phyloP scores from a whole-genome alignment of 225 moss, liverwort and hornwort genomes.

The Pleurozium schreberi region DNA sequence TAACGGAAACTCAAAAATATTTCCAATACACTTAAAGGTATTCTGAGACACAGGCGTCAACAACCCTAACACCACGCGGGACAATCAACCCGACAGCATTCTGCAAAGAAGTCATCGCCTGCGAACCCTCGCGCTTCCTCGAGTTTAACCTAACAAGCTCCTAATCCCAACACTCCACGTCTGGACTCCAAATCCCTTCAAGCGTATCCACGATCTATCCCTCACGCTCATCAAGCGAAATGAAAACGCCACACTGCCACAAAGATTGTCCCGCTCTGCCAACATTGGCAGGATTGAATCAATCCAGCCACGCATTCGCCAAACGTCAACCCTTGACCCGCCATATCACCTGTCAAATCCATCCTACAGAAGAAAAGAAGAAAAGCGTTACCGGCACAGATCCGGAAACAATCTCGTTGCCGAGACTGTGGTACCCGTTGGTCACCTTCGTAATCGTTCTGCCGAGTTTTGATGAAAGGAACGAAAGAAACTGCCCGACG shows the following conservation, averaged over 20 bases:
- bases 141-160: not conserved
- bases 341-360: not conserved
- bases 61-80: not conserved
- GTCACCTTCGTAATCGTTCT: constrained; percentile 40
- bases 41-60: not conserved
- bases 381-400: constrained; percentile 61
- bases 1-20: not conserved
- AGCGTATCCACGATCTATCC: not conserved
- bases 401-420: constrained; percentile 73
- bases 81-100: not conserved
- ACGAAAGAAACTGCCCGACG: not conserved
- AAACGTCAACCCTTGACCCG: not conserved
- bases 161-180: not conserved
- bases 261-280: not conserved
- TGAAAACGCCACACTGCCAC: not conserved
- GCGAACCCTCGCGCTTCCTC: not conserved
- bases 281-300: not conserved
- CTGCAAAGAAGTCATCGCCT: not conserved
- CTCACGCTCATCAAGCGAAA: not conserved
- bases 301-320: not conserved
- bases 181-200: not conserved
- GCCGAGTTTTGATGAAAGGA: not conserved
- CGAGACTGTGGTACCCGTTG: constrained; percentile 77
- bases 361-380: not conserved
- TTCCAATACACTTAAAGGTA: not conserved